phyloP scores from a whole-genome alignment of 352 stramenopile genomes.

The Globisporangium barbulae region DNA sequence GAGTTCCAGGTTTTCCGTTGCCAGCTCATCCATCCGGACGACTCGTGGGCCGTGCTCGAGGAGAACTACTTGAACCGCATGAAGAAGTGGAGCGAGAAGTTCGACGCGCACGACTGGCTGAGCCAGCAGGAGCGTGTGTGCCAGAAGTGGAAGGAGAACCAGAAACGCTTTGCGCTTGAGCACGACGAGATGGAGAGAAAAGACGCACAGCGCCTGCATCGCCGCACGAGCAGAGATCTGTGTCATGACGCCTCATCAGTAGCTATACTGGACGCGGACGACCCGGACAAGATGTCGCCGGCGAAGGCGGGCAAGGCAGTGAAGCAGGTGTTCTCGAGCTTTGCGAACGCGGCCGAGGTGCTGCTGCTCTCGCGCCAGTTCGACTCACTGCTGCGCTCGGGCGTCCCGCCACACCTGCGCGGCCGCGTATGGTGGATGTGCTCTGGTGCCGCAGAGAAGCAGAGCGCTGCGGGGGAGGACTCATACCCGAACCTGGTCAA shows the following conservation, averaged over 20 bases:
- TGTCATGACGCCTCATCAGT: background rate
- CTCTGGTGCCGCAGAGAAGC: constrained; percentile 59
- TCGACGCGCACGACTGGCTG: constrained; percentile 46
- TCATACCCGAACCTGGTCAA: constrained; percentile 56
- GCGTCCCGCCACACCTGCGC: constrained; percentile 60
- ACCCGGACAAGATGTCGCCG: constrained; percentile 22
- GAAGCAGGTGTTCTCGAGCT: constrained; percentile 48
- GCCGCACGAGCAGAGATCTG: background rate
- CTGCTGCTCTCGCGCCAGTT: constrained; percentile 61
- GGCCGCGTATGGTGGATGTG: constrained; percentile 84
- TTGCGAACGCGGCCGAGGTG: constrained; percentile 47
- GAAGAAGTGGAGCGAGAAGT: constrained; percentile 59
- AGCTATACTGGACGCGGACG: background rate
- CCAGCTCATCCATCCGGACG: constrained; percentile 22
- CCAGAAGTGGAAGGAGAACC: constrained; percentile 72
- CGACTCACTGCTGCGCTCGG: constrained; percentile 53
- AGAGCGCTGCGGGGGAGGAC: constrained; percentile 26
- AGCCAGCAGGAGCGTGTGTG: constrained; percentile 38
- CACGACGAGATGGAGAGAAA: background rate
- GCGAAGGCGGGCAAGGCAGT: constrained; percentile 28
- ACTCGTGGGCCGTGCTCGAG: constrained; percentile 24
- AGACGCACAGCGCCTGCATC: background rate
- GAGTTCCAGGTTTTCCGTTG: constrained; percentile 47
- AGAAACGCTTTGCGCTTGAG: constrained; percentile 44
- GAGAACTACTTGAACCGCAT: constrained; percentile 28